These are phyloP conservation scores for Leccinum subrobustum DNA, from an alignment of 1,284 basidiomycete genomes.

Conservation along the genomic window DNA sequence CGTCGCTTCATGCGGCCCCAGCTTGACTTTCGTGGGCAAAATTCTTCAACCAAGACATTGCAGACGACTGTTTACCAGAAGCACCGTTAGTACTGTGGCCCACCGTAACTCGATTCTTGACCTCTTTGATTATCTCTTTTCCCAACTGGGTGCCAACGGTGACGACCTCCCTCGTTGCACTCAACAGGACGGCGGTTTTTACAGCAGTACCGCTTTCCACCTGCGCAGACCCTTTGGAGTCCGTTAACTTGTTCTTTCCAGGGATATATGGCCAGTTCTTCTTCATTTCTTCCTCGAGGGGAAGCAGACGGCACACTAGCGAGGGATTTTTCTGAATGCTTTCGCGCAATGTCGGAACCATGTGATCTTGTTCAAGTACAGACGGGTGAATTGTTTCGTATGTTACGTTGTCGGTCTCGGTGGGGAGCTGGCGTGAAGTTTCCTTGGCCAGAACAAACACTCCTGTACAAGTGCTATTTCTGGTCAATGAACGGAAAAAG, in stretches of 20 bases:
- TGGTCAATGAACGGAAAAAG: constrained; percentile 3
- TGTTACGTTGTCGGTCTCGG: constrained; percentile 43
- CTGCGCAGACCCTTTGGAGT: constrained; percentile 12
- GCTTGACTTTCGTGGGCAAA: constrained; percentile 27
- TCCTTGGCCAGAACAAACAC: constrained; percentile 48
- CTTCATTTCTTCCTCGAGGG: constrained; percentile 53
- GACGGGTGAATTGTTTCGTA: constrained; percentile 64
- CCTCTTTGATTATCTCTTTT: constrained; percentile 24
- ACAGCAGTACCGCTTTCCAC: constrained; percentile 2
- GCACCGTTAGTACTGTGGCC: constrained; percentile 11
- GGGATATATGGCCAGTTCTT: constrained; percentile 42
- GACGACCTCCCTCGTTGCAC: constrained; percentile 16
- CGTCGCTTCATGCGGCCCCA: constrained; percentile 9
- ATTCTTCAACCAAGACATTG: constrained; percentile 25
- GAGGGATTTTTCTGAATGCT: constrained; percentile 42
- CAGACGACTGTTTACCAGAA: constrained; percentile 18
- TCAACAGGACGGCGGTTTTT: constrained; percentile 15
- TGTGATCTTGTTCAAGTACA: constrained; percentile 44
- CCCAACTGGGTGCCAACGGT: constrained; percentile 17
- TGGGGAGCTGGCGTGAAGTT: constrained; percentile 51
- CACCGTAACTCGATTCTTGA: constrained; percentile 13
- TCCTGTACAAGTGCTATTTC: constrained; percentile 48
- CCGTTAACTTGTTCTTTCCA: constrained; percentile 13
- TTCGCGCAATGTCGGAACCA: constrained; percentile 37
- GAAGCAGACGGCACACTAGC: constrained; percentile 44